Evolutionary conservation across 2,329 filamentous ascomycete genomes (phyloP).

Genomic region (Fusarium praegraminearum): DNA sequence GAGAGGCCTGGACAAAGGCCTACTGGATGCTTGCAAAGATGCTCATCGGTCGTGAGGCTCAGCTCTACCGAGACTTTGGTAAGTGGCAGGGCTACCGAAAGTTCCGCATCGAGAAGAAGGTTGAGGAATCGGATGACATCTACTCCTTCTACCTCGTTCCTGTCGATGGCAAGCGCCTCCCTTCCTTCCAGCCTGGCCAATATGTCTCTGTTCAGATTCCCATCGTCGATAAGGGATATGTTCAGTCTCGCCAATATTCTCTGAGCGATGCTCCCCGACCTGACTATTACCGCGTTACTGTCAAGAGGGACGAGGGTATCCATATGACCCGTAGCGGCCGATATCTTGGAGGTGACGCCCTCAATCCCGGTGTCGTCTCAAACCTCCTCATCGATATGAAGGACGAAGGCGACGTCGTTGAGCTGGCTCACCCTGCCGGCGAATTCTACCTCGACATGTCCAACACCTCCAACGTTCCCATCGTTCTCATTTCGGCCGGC

Average conservation of each 20-base stretch:
- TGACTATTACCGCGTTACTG: conserved; percentile 75
- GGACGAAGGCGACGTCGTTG: conserved; percentile 70
- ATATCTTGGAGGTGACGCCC: conserved; percentile 47
- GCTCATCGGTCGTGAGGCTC: conserved; percentile 74
- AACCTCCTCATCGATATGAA: conserved; percentile 75
- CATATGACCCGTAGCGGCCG: conserved; percentile 50
- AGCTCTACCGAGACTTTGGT: conserved; percentile 71
- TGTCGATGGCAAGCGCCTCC: conserved; percentile 70
- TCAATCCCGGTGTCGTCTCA: conserved; percentile 74
- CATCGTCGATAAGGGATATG: conserved; percentile 67
- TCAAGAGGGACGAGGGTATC: conserved; percentile 74
- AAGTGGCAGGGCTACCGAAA: conserved; percentile 75
- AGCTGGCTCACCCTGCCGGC: conserved; percentile 75
- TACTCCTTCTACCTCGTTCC: conserved; percentile 78
- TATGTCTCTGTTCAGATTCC: conserved; percentile 74
- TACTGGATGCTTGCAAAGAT: conserved; percentile 80
- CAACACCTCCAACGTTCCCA: conserved; percentile 53
- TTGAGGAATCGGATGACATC: conserved; percentile 75
- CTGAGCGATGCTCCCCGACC: conserved; percentile 73
- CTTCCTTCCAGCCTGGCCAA: conserved; percentile 75
- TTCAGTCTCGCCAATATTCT: conserved; percentile 79
- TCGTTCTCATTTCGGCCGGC: conserved; percentile 72
- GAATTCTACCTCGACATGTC: conserved; percentile 68
- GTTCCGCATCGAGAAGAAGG: conserved; percentile 74
- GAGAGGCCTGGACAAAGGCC: conserved; percentile 76